These are phyloP conservation scores for Bigelowiella natans DNA, from an alignment of 78 protist genomes.

Conservation along the genomic window DNA sequence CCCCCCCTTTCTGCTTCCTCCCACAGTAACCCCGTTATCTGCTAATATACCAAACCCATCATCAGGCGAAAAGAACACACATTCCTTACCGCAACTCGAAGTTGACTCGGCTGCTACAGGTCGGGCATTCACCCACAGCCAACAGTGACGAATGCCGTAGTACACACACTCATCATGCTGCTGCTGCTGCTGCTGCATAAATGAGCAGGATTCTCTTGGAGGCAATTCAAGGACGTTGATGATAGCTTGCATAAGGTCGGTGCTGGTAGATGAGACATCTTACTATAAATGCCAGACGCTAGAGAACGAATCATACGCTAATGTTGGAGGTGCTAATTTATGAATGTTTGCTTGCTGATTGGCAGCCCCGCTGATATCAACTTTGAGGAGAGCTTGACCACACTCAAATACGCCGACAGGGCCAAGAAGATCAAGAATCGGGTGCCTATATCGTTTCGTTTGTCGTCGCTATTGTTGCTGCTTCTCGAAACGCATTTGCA, in stretches of 20 bases:
- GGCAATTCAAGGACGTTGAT: constrained; percentile 34
- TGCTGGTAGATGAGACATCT: no score
- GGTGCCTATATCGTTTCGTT: no score
- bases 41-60: neutral
- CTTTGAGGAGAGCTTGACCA: constrained; percentile 19
- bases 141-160: no score
- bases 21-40: no score
- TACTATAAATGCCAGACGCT: no score
- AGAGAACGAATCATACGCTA: no score
- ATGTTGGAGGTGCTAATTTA: neutral
- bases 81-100: constrained; percentile 18
- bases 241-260: constrained; percentile 18
- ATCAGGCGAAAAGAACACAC: neutral
- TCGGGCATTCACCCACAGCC: no score
- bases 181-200: no score
- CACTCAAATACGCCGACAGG: constrained; percentile 28
- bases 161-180: no score
- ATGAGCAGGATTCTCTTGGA: constrained; percentile 7
- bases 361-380: constrained; percentile 18
- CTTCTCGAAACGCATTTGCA: no score
- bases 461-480: no score
- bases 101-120: constrained; percentile 9
- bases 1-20: no score
- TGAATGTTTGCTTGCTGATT: neutral
- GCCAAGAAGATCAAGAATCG: constrained; percentile 21